A percentile compares a stretch with the other conserved stretches of the same genome.
These are phyloP conservation scores for Penicillium aurantiogriseum DNA, from an alignment of 2,329 filamentous ascomycete species.

Conservation along the genomic window DNA sequence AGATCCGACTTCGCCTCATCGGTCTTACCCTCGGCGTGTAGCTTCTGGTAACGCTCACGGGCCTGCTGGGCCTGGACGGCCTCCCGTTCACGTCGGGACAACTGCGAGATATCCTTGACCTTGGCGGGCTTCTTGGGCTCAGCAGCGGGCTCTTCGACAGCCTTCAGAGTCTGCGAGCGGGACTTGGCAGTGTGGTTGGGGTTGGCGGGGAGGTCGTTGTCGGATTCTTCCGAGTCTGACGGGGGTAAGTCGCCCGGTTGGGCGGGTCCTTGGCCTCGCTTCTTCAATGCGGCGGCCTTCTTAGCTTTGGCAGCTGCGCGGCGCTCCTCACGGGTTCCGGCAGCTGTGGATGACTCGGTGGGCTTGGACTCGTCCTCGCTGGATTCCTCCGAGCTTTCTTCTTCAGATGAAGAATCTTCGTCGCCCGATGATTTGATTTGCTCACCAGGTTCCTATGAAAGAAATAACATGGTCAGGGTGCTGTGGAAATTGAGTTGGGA, in stretches of 20 bases:
- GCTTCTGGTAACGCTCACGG: conserved; percentile 84
- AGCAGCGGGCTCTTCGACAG: conserved; percentile 57
- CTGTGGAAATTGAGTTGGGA: background rate
- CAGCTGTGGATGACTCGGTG: conserved; percentile 39
- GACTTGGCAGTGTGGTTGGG: conserved; percentile 76
- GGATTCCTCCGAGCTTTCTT: conserved; percentile 51
- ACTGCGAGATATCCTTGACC: conserved; percentile 51
- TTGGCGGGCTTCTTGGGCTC: conserved; percentile 42
- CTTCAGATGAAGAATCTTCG: conserved; percentile 48
- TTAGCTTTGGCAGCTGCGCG: conserved; percentile 83
- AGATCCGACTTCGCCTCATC: conserved; percentile 90
- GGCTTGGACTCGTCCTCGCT: conserved; percentile 47
- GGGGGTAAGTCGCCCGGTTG: conserved; percentile 84
- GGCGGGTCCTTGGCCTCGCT: conserved; percentile 67
- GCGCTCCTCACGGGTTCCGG: conserved; percentile 81
- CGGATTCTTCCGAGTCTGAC: conserved; percentile 57
- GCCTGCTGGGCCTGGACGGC: conserved; percentile 82
- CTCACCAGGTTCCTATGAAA: conserved; percentile 37
- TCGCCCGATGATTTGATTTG: conserved; percentile 46
- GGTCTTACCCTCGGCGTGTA: conserved; percentile 93
- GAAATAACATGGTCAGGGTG: background rate
- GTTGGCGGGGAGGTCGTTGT: conserved; percentile 65
- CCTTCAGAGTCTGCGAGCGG: conserved; percentile 67
- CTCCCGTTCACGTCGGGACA: conserved; percentile 69
- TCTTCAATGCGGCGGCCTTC: conserved; percentile 83